A percentile compares a stretch with the other conserved stretches of the same genome.
Evolutionary conservation across 2,329 filamentous ascomycete genomes (phyloP).

Genomic region (Teratosphaeria epicoccoides): DNA sequence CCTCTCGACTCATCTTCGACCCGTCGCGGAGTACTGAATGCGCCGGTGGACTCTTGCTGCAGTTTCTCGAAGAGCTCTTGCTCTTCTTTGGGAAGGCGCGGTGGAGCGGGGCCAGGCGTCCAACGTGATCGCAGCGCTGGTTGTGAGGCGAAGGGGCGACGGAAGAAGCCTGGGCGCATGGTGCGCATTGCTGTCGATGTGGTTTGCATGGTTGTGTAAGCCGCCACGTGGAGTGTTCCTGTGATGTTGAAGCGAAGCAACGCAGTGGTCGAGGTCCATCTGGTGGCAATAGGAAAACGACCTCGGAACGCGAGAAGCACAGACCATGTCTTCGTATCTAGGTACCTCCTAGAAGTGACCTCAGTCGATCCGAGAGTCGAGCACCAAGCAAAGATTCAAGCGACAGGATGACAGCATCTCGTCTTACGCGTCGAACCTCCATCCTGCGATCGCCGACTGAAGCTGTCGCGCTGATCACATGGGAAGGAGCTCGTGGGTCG

Average conservation of each 20-base stretch:
- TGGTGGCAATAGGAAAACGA: background rate
- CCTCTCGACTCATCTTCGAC: conserved; percentile 8
- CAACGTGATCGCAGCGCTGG: conserved; percentile 5
- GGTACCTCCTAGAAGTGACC: conserved; percentile 4
- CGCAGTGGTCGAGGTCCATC: background rate
- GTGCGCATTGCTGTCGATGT: conserved; percentile 10
- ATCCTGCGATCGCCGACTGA: no score
- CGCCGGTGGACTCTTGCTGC: conserved; percentile 66
- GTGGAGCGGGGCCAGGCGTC: conserved; percentile 55
- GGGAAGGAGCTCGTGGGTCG: no score
- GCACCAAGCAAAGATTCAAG: no score
- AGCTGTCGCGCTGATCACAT: no score
- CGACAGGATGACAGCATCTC: no score
- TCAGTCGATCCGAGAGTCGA: no score
- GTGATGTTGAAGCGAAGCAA: background rate
- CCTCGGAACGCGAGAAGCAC: background rate
- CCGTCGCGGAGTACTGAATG: conserved; percentile 55
- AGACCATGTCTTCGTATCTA: conserved; percentile 1
- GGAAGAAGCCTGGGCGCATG: conserved; percentile 20
- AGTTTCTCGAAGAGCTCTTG: conserved; percentile 86
- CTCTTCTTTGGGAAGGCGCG: conserved; percentile 75
- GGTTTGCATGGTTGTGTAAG: conserved; percentile 14
- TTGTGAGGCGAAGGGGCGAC: conserved; percentile 10
- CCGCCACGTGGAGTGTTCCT: background rate
- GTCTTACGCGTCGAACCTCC: no score